These are phyloP conservation scores for Crithidia mellificae DNA, from an alignment of 208 protist species.

Conservation along the genomic window DNA sequence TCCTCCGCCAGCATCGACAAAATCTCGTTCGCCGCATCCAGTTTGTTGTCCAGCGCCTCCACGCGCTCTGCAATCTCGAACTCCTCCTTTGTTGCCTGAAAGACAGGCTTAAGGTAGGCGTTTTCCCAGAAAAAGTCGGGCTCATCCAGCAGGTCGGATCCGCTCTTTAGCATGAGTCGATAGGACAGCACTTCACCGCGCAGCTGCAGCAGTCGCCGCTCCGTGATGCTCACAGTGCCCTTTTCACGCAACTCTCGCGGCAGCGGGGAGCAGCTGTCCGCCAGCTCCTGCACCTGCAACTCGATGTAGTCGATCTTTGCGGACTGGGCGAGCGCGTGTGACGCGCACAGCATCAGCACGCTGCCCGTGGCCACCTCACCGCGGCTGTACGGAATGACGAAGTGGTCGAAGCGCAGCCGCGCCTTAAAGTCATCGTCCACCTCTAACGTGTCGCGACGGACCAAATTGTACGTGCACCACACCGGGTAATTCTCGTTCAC, in stretches of 20 bases:
- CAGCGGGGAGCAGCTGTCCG: constrained; percentile 69
- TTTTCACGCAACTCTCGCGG: constrained; percentile 66
- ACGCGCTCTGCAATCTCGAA: constrained; percentile 69
- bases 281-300: constrained; percentile 68
- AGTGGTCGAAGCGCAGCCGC: constrained; percentile 69
- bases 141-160: constrained; percentile 79
- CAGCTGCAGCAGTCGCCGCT: constrained; percentile 65
- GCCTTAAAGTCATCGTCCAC: constrained; percentile 71
- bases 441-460: constrained; percentile 53
- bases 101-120: constrained; percentile 77
- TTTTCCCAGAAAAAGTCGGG: constrained; percentile 86
- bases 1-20: constrained; percentile 78
- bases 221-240: constrained; percentile 62
- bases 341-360: constrained; percentile 69
- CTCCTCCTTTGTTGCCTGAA: constrained; percentile 75
- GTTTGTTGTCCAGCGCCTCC: constrained; percentile 75
- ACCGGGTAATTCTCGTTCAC: constrained; percentile 82
- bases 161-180: constrained; percentile 79
- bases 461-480: constrained; percentile 78
- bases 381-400: constrained; percentile 69
- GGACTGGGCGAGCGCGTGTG: constrained; percentile 76
- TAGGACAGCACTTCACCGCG: constrained; percentile 76
- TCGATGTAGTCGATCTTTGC: constrained; percentile 87
- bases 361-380: constrained; percentile 58
- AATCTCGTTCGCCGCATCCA: constrained; percentile 79